phyloP scores from a whole-genome alignment of 257 asterid species.

The Phtheirospermum japonicum region DNA sequence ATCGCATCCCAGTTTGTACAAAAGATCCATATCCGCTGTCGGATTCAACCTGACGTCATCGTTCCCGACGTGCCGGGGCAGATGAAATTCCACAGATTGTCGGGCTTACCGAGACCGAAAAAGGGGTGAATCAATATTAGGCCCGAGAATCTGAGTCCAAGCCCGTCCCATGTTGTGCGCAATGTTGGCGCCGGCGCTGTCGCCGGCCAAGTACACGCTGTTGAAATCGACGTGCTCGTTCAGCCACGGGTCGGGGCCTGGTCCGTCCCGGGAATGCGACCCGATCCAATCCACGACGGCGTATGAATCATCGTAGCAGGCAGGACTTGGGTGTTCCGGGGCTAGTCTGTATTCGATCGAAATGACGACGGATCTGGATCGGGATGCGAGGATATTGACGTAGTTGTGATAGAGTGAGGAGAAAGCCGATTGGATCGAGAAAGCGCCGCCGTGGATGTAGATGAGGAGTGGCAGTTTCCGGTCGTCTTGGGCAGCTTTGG shows the following conservation, averaged over 20 bases:
- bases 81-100: conserved; percentile 44
- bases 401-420: conserved; percentile 50
- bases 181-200: conserved; percentile 83
- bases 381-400: conserved; percentile 40
- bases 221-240: conserved; percentile 43
- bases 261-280: conserved; percentile 28
- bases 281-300: conserved; percentile 54
- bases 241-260: conserved; percentile 63
- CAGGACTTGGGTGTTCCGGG: conserved; percentile 67
- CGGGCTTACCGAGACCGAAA: conserved; percentile 42
- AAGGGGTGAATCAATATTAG: conserved; percentile 63
- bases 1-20: conserved; percentile 35
- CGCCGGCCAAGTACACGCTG: conserved; percentile 58
- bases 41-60: conserved; percentile 46
- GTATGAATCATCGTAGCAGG: conserved; percentile 70
- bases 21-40: conserved; percentile 31
- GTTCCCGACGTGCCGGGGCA: conserved; percentile 33
- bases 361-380: conserved; percentile 48
- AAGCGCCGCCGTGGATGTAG: conserved; percentile 87
- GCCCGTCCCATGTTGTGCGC: conserved; percentile 46
- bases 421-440: conserved; percentile 55
- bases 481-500: conserved; percentile 28
- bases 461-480: conserved; percentile 56
- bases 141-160: conserved; percentile 35
- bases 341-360: conserved; percentile 70